Base-by-base conservation (phyloP, 2,329 filamentous ascomycete species). In the Xylaria sp. region DNA sequence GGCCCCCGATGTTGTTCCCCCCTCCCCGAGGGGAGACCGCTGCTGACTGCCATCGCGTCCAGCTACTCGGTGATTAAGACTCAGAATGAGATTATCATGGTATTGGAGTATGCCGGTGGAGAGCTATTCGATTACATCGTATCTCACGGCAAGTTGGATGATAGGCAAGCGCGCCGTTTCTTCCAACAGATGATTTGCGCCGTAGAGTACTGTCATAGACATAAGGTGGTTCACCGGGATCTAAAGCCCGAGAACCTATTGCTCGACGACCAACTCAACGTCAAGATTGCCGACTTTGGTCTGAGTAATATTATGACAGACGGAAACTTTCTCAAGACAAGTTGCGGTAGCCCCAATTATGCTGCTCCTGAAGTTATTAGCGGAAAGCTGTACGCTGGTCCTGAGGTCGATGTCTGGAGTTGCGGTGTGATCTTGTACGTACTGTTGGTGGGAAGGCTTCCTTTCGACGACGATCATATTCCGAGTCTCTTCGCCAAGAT, bases 221-320 rank as follows among this genome's bases (percentile, higher is more conserved):
- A 99, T 85, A 98, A 98, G 84, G 98, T 99, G 77, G 96, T 98
- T 48, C 96, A 99, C 81, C 92, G 96, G 79, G 96, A 99, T 80
- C 83, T 99, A 70, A 99, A 99, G 81, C 96, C 96, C 9, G 96
- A 99, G 84, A 99, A 99, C 78, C 83, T 99, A 57, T 88, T 99
- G 51, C 89, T 99, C 60, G 96, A 99, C 81, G 93, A 97, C 72
- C 91, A 97, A 68, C 91, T 97, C 78, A 98, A 99, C 76, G 95
- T 99, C 82, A 99, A 99, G 84, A 99, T 99, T 82, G 96, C 96
- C 76, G 96, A 99, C 82, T 99, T 99, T 75, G 96, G 96, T 66
- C 85, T 99, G 65, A 98, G 95, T 84, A 99, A 99, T 79, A 99
- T 99, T 82, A 99, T 99, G 96, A 98, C 96, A 0, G 96, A 99